Evolutionary conservation across 495 filamentous ascomycete species (phyloP).

Genomic region (Aspergillus homomorphus): DNA sequence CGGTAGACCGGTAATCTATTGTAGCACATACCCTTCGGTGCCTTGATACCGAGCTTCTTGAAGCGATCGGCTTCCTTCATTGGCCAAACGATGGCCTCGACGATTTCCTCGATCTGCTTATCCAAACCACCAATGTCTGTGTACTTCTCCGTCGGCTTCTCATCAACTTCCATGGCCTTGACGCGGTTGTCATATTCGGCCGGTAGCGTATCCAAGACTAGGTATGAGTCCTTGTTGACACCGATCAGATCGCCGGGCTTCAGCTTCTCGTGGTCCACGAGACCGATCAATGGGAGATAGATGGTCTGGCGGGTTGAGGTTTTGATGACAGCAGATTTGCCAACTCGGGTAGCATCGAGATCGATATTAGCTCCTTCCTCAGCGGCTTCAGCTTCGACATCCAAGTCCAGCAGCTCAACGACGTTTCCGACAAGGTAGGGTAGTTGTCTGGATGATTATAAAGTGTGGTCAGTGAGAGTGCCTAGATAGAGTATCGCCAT

Average conservation of each 20-base stretch:
- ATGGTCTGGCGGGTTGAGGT: slow-evolving; percentile 99
- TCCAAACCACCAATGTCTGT: slow-evolving; percentile 95
- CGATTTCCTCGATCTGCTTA: slow-evolving; percentile 99
- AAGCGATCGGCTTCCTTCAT: slow-evolving; percentile 99
- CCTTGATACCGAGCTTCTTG: slow-evolving; percentile 99
- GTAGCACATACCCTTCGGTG: slow-evolving; percentile 82
- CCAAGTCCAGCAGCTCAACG: slow-evolving; percentile 92
- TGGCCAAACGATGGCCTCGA: slow-evolving; percentile 99
- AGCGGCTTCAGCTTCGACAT: slow-evolving; percentile 90
- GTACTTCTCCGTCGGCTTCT: slow-evolving; percentile 99
- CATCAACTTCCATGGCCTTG: slow-evolving; percentile 99
- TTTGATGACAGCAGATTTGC: slow-evolving; percentile 99
- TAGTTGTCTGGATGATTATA: slow-evolving; percentile 66
- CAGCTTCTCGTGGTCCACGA: slow-evolving; percentile 89
- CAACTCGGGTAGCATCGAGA: slow-evolving; percentile 91
- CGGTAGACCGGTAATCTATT: background rate
- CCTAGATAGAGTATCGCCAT: slow-evolving; percentile 7
- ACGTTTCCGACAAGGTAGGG: slow-evolving; percentile 98
- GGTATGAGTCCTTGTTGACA: slow-evolving; percentile 98
- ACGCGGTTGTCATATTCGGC: slow-evolving; percentile 99
- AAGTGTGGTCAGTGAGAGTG: slow-evolving; percentile 12
- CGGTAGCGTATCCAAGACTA: slow-evolving; percentile 95
- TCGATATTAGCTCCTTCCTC: slow-evolving; percentile 99
- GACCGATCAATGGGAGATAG: slow-evolving; percentile 94
- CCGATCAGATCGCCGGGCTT: slow-evolving; percentile 96